These are phyloP conservation scores for Arachis stenosperma DNA, from an alignment of 306 rosid species.

Conservation along the genomic window DNA sequence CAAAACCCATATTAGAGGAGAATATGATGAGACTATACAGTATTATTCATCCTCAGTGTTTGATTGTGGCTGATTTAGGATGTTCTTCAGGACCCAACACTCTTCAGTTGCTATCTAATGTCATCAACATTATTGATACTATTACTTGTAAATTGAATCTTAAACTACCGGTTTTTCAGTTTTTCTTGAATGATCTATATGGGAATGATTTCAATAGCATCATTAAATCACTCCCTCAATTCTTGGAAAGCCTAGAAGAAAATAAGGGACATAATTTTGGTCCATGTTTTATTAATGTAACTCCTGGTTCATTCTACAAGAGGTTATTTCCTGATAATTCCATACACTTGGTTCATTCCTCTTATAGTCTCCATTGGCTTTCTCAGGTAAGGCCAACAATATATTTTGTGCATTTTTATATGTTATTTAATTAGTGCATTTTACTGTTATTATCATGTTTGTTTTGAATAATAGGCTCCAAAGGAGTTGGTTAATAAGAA, in stretches of 20 bases:
- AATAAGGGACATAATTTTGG: neutral
- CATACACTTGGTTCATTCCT: neutral
- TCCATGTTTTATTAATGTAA: neutral
- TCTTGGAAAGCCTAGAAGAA: neutral
- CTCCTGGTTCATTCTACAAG: neutral
- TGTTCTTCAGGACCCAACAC: neutral
- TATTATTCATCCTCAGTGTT: neutral
- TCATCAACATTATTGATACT: neutral
- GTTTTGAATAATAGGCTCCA: neutral
- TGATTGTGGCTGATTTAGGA: neutral
- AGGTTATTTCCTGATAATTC: neutral
- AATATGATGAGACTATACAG: neutral
- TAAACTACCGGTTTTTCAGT: neutral
- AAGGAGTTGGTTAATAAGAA: neutral
- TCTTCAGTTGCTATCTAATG: neutral
- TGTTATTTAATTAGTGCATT: no score
- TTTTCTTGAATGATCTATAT: constrained; percentile 56
- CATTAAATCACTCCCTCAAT: constrained; percentile 27
- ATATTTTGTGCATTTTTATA: no score
- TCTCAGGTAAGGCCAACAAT: neutral
- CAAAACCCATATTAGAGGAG: neutral
- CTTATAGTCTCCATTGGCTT: neutral
- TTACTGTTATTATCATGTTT: neutral
- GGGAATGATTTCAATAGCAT: constrained; percentile 58
- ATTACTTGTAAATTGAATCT: neutral